Percentiles rank a stretch among this genome's conserved stretches.
These are phyloP conservation scores for Fusarium duplospermum DNA, from an alignment of 2,329 filamentous ascomycete genomes.

Conservation along the genomic window DNA sequence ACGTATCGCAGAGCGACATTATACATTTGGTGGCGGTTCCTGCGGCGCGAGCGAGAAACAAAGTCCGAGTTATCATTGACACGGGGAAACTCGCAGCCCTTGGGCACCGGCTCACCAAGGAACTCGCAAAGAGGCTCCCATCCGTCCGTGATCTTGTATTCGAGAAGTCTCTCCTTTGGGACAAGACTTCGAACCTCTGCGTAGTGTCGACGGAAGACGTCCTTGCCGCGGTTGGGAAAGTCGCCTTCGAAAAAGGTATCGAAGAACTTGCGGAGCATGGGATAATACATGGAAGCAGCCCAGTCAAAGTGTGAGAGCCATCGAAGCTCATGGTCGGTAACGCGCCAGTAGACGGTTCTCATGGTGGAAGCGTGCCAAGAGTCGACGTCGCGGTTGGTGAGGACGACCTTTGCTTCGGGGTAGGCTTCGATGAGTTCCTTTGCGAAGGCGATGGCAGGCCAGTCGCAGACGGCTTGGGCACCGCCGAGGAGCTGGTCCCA, in stretches of 20 bases:
- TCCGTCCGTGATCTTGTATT: slow-evolving; percentile 50
- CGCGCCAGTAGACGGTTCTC: slow-evolving; percentile 76
- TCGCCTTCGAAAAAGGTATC: slow-evolving; percentile 75
- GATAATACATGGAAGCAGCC: slow-evolving; percentile 62
- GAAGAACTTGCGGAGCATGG: slow-evolving; percentile 78
- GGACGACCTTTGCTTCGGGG: slow-evolving; percentile 77
- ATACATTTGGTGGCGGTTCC: slow-evolving; percentile 51
- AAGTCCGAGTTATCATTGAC: slow-evolving; percentile 52
- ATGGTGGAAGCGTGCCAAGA: slow-evolving; percentile 71
- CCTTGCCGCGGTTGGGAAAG: slow-evolving; percentile 73
- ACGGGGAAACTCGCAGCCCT: slow-evolving; percentile 50
- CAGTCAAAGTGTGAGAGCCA: slow-evolving; percentile 60
- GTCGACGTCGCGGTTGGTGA: slow-evolving; percentile 74
- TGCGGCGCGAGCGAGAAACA: slow-evolving; percentile 47
- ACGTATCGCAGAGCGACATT: slow-evolving; percentile 47
- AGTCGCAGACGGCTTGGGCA: slow-evolving; percentile 76
- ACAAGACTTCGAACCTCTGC: slow-evolving; percentile 48
- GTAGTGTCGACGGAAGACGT: slow-evolving; percentile 63
- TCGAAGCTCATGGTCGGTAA: slow-evolving; percentile 68
- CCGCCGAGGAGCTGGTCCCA: slow-evolving; percentile 77
- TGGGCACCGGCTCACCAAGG: slow-evolving; percentile 45
- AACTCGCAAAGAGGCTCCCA: slow-evolving; percentile 54
- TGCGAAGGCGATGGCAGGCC: slow-evolving; percentile 65
- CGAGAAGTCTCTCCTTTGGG: slow-evolving; percentile 47
- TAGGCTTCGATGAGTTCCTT: slow-evolving; percentile 78